Evolutionary conservation across 768 basidiomycete genomes (phyloP).

Genomic region (Steccherinum ochraceum): DNA sequence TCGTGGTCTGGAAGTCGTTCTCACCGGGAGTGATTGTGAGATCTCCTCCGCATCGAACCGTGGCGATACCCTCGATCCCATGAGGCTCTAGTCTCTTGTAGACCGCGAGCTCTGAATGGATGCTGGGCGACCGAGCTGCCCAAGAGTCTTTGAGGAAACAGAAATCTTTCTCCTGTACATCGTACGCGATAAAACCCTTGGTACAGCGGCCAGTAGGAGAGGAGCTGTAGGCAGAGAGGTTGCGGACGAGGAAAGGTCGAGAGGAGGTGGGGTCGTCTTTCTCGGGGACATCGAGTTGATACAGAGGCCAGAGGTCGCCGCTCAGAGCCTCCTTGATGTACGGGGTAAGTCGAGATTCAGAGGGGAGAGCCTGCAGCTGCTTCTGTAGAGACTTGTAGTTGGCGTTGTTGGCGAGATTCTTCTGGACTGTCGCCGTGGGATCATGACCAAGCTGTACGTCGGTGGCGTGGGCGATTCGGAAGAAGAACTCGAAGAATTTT

Average conservation of each 20-base stretch:
- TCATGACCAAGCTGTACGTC: neutral
- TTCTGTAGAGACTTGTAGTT: too few species aligned
- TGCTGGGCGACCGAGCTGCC: slow-evolving; percentile 1
- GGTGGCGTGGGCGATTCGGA: neutral
- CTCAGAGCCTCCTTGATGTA: too few species aligned
- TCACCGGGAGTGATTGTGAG: too few species aligned
- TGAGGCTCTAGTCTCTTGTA: neutral
- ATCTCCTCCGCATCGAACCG: neutral
- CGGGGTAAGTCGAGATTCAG: too few species aligned
- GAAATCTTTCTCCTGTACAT: neutral
- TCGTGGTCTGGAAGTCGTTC: neutral
- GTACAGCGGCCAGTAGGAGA: slow-evolving; percentile 7
- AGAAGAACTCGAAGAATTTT: neutral
- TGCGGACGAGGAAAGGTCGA: too few species aligned
- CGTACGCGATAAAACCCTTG: slow-evolving; percentile 6
- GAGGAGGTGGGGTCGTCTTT: too few species aligned
- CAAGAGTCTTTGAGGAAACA: slow-evolving; percentile 12
- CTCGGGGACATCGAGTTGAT: too few species aligned
- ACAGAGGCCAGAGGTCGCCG: too few species aligned
- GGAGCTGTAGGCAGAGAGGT: neutral
- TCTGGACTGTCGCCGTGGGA: neutral
- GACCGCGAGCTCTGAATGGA: neutral
- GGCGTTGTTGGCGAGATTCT: too few species aligned
- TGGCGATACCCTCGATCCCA: neutral
- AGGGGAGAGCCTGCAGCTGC: too few species aligned